Conservation (phyloP, 805 yeast species). For the Cyberlindnera mrakii region DNA sequence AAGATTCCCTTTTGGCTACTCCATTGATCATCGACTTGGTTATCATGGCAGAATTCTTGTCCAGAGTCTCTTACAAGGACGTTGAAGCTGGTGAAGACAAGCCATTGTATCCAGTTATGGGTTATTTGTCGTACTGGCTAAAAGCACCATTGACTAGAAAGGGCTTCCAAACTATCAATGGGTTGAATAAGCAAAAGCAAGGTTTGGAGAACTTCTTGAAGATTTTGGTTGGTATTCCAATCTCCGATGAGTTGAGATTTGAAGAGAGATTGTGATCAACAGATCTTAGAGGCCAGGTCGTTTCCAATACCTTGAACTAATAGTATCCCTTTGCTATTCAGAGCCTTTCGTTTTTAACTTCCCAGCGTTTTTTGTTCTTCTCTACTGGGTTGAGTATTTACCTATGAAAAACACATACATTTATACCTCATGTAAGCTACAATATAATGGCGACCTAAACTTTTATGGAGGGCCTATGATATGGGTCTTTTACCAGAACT, state of each 20-base stretch:
- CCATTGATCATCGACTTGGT: slow-evolving; percentile 91
- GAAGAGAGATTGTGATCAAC: slow-evolving; percentile 66
- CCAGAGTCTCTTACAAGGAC: slow-evolving; percentile 76
- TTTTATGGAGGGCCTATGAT: too few relatives aligned
- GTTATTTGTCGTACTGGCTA: slow-evolving; percentile 90
- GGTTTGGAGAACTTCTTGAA: slow-evolving; percentile 89
- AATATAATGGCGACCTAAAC: too few relatives aligned
- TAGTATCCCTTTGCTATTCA: too few relatives aligned
- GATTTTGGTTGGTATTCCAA: slow-evolving; percentile 83
- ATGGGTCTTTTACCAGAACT: too few relatives aligned
- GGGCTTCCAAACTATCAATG: slow-evolving; percentile 86
- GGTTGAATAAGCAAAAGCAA: slow-evolving; percentile 89
- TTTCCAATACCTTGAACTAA: not conserved
- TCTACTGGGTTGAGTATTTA: too few relatives aligned
- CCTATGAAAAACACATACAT: too few relatives aligned
- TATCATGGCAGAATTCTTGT: slow-evolving; percentile 82
- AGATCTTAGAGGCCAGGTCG: slow-evolving; percentile 3
- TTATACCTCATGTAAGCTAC: too few relatives aligned
- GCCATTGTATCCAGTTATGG: slow-evolving; percentile 74
- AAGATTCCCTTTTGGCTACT: slow-evolving; percentile 90
- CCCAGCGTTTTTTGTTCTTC: too few relatives aligned
- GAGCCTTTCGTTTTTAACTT: too few relatives aligned
- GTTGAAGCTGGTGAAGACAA: slow-evolving; percentile 32
- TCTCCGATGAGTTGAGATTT: slow-evolving; percentile 86
- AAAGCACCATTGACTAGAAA: slow-evolving; percentile 94